Base-by-base conservation (phyloP, 78 protist genomes). In the Paratrimastix pyriformis region DNA sequence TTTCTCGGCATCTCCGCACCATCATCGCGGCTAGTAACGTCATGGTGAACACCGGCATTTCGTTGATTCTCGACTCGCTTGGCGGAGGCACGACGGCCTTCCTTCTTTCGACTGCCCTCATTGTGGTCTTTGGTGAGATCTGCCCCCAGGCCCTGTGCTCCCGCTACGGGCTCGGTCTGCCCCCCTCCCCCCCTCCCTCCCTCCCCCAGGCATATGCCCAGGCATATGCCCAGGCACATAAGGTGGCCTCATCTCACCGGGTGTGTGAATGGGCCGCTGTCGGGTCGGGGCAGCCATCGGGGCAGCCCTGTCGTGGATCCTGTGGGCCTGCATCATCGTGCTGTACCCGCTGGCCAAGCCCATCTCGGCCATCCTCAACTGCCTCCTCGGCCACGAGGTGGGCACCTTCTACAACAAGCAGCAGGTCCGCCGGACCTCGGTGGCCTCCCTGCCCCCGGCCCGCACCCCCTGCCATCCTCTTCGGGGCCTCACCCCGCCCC, bases 111-210 rank as follows among this genome's bases (percentile, higher is more conserved):
- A 85, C 92, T 0, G 24, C 75, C 1, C 38, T 75, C 55, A 88
- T 92, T 64, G 85, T 90, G 59, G 43, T 88, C 40, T 80, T 86
- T 39, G 96, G 96, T 58, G 96, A 92, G 78, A 92, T 92, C 59
- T 29, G 84, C 30, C 87, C 87, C 8, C 84, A 80, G 75, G 72
- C 88, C 15, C 52, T 80, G 4, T 88, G 95, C 79, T 76, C 82
- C 1, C 80, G 92, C 15, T 81, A 91, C 40, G 90, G 81, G 77
- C 59, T 64, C 74, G 57, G 2, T 3, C 38, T 6, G 45, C 29
- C n/a, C n/a, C n/a, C n/a, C n/a, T n/a, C n/a, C n/a, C n/a, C n/a
- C n/a, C n/a, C n/a, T 8, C 46, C 46, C 46, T 7, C 46, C 21
- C 46, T 43, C n/a, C n/a, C n/a, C n/a, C n/a, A n/a, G n/a, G n/a